Evolutionary conservation across 257 asterid species (phyloP).

Genomic region (Mentha longifolia): DNA sequence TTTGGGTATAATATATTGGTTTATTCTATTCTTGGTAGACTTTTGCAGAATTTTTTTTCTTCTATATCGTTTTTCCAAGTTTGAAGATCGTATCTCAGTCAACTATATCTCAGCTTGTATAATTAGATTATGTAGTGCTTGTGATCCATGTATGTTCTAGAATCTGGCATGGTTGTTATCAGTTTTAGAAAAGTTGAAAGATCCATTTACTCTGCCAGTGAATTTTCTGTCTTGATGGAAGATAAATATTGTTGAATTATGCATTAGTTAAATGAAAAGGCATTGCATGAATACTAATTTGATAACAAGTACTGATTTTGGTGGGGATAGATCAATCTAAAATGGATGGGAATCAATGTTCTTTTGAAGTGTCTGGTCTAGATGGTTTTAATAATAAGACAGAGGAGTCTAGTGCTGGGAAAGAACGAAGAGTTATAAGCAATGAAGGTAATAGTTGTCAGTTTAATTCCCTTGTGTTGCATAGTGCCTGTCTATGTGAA

Average conservation of each 20-base stretch:
- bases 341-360: no score
- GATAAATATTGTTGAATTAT: background rate
- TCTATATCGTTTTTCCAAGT: background rate
- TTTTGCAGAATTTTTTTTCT: background rate
- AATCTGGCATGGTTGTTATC: background rate
- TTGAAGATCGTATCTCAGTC: constrained; percentile 9
- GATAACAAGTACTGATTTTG: no score
- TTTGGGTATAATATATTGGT: background rate
- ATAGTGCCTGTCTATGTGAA: no score
- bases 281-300: background rate
- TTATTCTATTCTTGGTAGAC: background rate
- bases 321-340: no score
- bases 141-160: constrained; percentile 9
- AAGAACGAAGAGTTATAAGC: no score
- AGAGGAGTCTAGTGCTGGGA: no score
- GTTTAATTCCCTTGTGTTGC: no score
- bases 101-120: background rate
- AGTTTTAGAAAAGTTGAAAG: background rate
- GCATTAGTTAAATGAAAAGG: constrained; percentile 20
- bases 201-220: background rate
- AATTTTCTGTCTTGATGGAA: constrained; percentile 2
- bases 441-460: no score
- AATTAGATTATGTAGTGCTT: background rate
- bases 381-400: no score
- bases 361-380: no score